Evolutionary conservation across 345 rosid species (phyloP).

Genomic region (Brassica incana): DNA sequence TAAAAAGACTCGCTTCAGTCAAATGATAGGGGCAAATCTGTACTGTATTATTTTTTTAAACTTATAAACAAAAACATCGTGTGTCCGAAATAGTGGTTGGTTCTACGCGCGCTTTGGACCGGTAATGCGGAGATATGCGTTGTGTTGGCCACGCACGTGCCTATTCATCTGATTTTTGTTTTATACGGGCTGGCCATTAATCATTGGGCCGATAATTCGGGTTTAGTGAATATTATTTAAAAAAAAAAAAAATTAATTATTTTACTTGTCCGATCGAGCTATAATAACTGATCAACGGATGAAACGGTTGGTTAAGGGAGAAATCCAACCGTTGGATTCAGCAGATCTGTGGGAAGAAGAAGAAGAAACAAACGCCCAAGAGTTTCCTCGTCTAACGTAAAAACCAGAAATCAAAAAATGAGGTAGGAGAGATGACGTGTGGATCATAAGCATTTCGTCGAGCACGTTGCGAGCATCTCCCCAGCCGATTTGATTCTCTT

Average conservation of each 20-base stretch:
- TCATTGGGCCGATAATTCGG: conserved; percentile 1
- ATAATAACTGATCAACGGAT: background rate
- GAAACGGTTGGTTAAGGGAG: conserved; percentile 19
- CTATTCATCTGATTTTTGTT: conserved; percentile 6
- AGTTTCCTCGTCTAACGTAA: conserved; percentile 45
- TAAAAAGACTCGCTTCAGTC: conserved; percentile 1
- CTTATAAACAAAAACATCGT: background rate
- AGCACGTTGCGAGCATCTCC: conserved; percentile 50
- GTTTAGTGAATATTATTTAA: background rate
- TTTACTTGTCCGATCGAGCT: background rate
- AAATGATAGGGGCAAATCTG: conserved; percentile 15
- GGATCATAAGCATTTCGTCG: conserved; percentile 62
- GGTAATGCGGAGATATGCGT: background rate
- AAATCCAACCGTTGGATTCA: conserved; percentile 36
- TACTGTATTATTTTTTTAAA: conserved; percentile 1
- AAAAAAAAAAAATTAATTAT: background rate
- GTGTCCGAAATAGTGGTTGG: conserved; percentile 5
- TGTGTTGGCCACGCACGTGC: conserved; percentile 4
- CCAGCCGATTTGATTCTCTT: conserved; percentile 24
- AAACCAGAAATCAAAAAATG: conserved; percentile 46
- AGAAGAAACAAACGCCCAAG: conserved; percentile 39
- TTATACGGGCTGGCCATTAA: conserved; percentile 12
- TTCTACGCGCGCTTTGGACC: conserved; percentile 19
- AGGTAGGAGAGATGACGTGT: conserved; percentile 46
- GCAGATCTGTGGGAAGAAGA: conserved; percentile 49